Base-by-base conservation (phyloP, 345 rosid species). In the Populus euphratica region DNA sequence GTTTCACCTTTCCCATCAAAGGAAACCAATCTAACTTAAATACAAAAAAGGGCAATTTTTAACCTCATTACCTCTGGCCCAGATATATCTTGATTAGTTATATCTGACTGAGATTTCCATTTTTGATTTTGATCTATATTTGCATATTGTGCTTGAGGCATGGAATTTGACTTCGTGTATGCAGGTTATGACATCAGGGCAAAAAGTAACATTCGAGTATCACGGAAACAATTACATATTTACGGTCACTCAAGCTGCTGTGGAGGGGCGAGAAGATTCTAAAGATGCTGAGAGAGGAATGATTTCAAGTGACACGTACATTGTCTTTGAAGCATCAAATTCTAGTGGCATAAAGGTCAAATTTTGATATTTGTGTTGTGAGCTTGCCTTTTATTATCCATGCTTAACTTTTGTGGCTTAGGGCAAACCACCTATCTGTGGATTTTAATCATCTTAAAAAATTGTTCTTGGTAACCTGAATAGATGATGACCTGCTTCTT, bases 131-230 rank as follows among this genome's bases (percentile, higher is more conserved):
- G 23, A 64, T 67, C 11, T 8, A 27, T 68, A 14, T 6, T 1
- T 68, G 62, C 38, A 2, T 27, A 13, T 38, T 80, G 21, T 50
- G 36, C 21, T 63, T 25, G 54, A 52, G 43, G 44, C 9, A 49
- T 69, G 74, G 66, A 68, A 69, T 70, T 25, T 63, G 68, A 38
- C 72, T 1, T 72, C 59, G 66, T 29, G 4, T 54, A 23, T 86
- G 81, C 91, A 96, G 99, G 90, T 96, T 85, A 83, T 96, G 97
- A 93, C 97, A 23, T 86, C 87, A 0, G 98, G 99, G 64, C 99
- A 96, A 85, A 90, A 85, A 77, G 98, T 86, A 56, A 79, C 94
- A 38, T 96, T 93, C 70, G 97, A 94, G 84, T 92, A 89, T 84
- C 98, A 89, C 74, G 99, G 99, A 75, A 96, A 82, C 81, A 96